Evolutionary conservation across 805 yeast genomes (phyloP).

Genomic region (Starmerella riodocensis): DNA sequence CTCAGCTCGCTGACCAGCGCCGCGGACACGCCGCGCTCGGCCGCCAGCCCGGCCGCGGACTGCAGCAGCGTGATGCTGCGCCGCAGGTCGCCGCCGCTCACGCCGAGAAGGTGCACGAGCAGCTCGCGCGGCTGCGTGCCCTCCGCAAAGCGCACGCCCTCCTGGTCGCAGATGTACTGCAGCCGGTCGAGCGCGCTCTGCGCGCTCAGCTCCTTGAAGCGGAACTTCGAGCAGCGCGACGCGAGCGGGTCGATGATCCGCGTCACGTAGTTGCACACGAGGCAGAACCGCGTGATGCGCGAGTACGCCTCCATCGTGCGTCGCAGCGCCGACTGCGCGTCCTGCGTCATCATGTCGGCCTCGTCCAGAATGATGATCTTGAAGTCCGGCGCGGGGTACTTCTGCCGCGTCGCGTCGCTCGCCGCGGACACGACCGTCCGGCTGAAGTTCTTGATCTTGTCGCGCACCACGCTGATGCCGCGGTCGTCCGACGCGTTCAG

Average conservation of each 20-base stretch:
- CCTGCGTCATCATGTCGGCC: slow-evolving; percentile 92
- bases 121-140: slow-evolving; percentile 34
- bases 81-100: slow-evolving; percentile 82
- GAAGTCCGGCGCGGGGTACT: slow-evolving; percentile 93
- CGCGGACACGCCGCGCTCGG: slow-evolving; percentile 29
- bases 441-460: slow-evolving; percentile 92
- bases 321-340: slow-evolving; percentile 85
- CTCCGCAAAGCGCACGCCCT: slow-evolving; percentile 28
- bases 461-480: slow-evolving; percentile 96
- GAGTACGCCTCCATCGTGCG: slow-evolving; percentile 61
- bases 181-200: slow-evolving; percentile 58
- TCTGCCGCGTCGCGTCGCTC: slow-evolving; percentile 45
- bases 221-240: slow-evolving; percentile 87
- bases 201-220: slow-evolving; percentile 69
- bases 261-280: slow-evolving; percentile 92
- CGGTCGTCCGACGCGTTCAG: slow-evolving; percentile 94
- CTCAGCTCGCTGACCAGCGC: slow-evolving; percentile 53
- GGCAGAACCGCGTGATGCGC: slow-evolving; percentile 78
- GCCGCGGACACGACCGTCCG: slow-evolving; percentile 75
- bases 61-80: slow-evolving; percentile 84
- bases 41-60: slow-evolving; percentile 39
- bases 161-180: slow-evolving; percentile 42
- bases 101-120: slow-evolving; percentile 48
- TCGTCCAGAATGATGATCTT: slow-evolving; percentile 86
- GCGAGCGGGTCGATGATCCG: slow-evolving; percentile 94